Conservation (phyloP, 2,329 filamentous ascomycete genomes). For the Balansia obtecta region DNA sequence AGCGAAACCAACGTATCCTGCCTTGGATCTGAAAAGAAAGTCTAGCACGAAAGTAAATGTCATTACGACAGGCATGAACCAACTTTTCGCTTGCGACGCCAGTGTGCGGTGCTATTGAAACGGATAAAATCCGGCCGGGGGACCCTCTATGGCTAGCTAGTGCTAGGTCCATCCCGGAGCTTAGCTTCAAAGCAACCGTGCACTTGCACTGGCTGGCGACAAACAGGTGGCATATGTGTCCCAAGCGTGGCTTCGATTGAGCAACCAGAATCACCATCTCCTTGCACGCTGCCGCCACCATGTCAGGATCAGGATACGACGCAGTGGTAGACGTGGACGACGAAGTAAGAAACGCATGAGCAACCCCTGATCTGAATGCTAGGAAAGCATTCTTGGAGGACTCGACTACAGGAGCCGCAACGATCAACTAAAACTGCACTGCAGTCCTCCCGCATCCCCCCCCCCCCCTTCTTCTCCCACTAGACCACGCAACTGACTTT, state of each 20-base stretch:
- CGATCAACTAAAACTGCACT: background rate
- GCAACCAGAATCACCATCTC: slow-evolving; percentile 10
- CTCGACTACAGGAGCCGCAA: background rate
- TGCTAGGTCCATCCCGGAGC: background rate
- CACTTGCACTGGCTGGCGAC: background rate
- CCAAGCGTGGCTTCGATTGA: background rate
- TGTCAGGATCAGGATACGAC: slow-evolving; percentile 86
- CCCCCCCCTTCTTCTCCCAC: background rate
- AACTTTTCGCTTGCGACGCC: background rate
- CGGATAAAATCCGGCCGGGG: slow-evolving; percentile 6
- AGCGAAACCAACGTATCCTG: too few species aligned
- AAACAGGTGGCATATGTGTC: background rate
- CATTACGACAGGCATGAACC: too few species aligned
- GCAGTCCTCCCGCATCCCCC: too few species aligned
- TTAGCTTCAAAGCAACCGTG: background rate
- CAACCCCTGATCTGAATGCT: background rate
- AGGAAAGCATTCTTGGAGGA: background rate
- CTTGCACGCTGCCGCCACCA: slow-evolving; percentile 25
- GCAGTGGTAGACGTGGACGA: slow-evolving; percentile 96
- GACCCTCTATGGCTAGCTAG: background rate
- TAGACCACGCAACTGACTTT: background rate
- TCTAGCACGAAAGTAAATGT: background rate
- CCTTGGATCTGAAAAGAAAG: background rate
- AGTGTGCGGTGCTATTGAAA: background rate
- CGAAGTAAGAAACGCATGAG: slow-evolving; percentile 45